phyloP scores from a whole-genome alignment of 2,329 filamentous ascomycete genomes.

The Fusarium brachygibbosum region DNA sequence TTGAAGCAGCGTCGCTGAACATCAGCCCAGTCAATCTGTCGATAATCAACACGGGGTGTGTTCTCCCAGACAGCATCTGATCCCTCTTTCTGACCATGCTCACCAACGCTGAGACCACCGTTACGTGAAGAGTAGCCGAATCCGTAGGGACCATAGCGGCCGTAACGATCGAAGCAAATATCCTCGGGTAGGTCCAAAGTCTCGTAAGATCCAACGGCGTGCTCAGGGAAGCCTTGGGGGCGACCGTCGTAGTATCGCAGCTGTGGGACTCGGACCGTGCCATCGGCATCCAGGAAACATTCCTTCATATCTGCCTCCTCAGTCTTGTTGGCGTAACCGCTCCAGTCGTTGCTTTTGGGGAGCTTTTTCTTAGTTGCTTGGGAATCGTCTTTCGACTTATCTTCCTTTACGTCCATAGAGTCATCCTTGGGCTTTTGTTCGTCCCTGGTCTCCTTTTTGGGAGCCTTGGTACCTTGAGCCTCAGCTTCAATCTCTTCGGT shows the following conservation, averaged over 20 bases:
- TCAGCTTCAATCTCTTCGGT: constrained; percentile 37
- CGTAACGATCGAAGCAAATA: constrained; percentile 93
- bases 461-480: constrained; percentile 8
- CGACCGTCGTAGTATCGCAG: constrained; percentile 83
- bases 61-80: constrained; percentile 83
- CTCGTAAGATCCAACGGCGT: constrained; percentile 88
- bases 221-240: constrained; percentile 85
- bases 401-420: constrained; percentile 8
- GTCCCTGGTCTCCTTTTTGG: constrained; percentile 18
- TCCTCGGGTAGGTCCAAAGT: constrained; percentile 83
- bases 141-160: constrained; percentile 89
- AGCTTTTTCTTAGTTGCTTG: constrained; percentile 40
- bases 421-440: constrained; percentile 26
- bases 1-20: constrained; percentile 80
- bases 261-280: constrained; percentile 74
- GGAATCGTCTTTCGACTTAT: constrained; percentile 25
- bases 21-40: constrained; percentile 81
- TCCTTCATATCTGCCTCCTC: constrained; percentile 70
- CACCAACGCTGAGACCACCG: constrained; percentile 86
- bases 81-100: constrained; percentile 86
- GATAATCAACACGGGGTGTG: constrained; percentile 80
- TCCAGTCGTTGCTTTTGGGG: constrained; percentile 53
- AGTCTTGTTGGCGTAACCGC: constrained; percentile 52
- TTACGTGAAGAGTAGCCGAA: constrained; percentile 84
- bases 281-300: constrained; percentile 81